Evolutionary conservation across 768 basidiomycete genomes (phyloP).

Genomic region (Tylopilus sp.): DNA sequence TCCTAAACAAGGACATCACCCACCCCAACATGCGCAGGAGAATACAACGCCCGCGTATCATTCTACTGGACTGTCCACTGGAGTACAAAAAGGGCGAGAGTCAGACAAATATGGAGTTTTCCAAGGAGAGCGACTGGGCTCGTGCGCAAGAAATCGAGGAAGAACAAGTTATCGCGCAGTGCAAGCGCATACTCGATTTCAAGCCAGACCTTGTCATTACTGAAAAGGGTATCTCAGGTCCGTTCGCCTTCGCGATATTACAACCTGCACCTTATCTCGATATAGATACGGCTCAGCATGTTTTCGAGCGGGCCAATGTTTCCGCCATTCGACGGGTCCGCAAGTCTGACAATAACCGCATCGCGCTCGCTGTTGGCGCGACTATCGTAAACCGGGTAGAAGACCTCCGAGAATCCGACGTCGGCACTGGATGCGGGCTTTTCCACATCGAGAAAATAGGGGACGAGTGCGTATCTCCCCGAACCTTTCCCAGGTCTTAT

Average conservation of each 20-base stretch:
- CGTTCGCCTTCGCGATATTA: constrained; percentile 20
- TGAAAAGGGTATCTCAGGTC: constrained; percentile 96
- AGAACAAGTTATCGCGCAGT: constrained; percentile 89
- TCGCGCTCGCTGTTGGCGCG: constrained; percentile 91
- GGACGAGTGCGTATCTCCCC: constrained; percentile 61
- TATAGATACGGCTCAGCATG: constrained; percentile 88
- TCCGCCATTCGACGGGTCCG: constrained; percentile 96
- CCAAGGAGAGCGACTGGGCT: constrained; percentile 91
- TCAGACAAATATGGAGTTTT: constrained; percentile 98
- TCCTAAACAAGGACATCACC: constrained; percentile 99
- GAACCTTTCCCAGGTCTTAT: not conserved
- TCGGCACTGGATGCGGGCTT: constrained; percentile 92
- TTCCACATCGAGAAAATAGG: constrained; percentile 97
- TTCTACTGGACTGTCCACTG: constrained; percentile 89
- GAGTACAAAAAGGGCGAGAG: constrained; percentile 99
- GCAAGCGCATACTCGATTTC: constrained; percentile 83
- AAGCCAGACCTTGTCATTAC: constrained; percentile 95
- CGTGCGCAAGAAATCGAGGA: constrained; percentile 93
- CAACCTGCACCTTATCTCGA: not conserved
- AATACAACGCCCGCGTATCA: constrained; percentile 84
- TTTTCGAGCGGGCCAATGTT: constrained; percentile 82
- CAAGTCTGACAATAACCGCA: constrained; percentile 98
- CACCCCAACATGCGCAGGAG: constrained; percentile 95
- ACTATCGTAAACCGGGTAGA: constrained; percentile 97
- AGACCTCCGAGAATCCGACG: constrained; percentile 86